Evolutionary conservation across 208 protist genomes (phyloP).

Genomic region (Trypanosoma vivax): DNA sequence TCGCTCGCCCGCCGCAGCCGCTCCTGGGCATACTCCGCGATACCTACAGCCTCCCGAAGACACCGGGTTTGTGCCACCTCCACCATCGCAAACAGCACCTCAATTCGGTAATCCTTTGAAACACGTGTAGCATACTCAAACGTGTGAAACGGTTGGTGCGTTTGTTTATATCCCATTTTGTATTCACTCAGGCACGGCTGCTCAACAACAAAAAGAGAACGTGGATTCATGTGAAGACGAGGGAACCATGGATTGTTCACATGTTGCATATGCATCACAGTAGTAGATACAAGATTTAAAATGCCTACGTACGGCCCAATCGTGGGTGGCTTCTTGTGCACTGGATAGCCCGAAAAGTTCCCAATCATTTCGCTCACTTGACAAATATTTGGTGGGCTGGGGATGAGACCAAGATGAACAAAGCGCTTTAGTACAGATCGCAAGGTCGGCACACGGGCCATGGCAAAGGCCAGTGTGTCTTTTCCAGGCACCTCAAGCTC

Average conservation of each 20-base stretch:
- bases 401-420: conserved; percentile 79
- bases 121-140: conserved; percentile 86
- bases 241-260: conserved; percentile 80
- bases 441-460: conserved; percentile 53
- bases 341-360: conserved; percentile 83
- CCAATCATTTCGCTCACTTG: conserved; percentile 88
- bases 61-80: conserved; percentile 57
- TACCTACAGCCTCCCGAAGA: conserved; percentile 55
- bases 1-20: neutral
- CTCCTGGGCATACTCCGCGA: conserved; percentile 68
- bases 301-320: conserved; percentile 82
- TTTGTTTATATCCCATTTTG: conserved; percentile 81
- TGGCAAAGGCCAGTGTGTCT: conserved; percentile 79
- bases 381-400: conserved; percentile 74
- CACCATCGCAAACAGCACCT: conserved; percentile 85
- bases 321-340: conserved; percentile 71
- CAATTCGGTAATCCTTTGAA: conserved; percentile 88
- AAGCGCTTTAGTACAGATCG: conserved; percentile 68
- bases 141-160: conserved; percentile 78
- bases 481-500: conserved; percentile 74
- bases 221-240: conserved; percentile 67
- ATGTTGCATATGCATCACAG: conserved; percentile 79
- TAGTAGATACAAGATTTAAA: conserved; percentile 81
- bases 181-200: conserved; percentile 79
- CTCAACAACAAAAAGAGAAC: conserved; percentile 75